phyloP scores from a whole-genome alignment of 2,329 filamentous ascomycete genomes.

The Ceratocystis ficicola region DNA sequence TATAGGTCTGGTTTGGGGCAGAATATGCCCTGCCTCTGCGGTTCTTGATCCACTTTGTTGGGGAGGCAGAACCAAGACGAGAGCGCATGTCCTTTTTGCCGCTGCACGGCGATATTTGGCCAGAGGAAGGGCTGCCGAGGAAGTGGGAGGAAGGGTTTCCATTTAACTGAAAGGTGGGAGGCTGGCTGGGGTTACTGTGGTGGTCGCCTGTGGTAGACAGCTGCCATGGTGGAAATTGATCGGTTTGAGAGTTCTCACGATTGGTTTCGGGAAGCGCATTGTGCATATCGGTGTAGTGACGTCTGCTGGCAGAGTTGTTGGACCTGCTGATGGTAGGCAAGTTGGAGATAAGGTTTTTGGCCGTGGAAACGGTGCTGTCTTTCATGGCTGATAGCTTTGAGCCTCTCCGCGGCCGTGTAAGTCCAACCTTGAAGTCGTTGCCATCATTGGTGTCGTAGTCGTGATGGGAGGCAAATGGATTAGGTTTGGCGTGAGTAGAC shows the following conservation, averaged over 20 bases:
- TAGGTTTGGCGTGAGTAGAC: neutral
- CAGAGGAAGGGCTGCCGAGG: neutral
- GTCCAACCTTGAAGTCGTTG: slow-evolving; percentile 51
- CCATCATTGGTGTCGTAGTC: slow-evolving; percentile 8
- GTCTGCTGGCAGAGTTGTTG: slow-evolving; percentile 9
- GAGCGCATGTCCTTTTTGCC: slow-evolving; percentile 6
- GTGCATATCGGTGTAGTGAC: slow-evolving; percentile 19
- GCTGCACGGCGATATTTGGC: neutral
- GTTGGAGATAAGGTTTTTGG: slow-evolving; percentile 20
- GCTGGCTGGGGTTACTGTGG: neutral
- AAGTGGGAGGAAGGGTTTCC: neutral
- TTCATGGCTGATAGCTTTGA: slow-evolving; percentile 64
- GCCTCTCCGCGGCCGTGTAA: slow-evolving; percentile 67
- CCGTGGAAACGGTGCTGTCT: slow-evolving; percentile 16
- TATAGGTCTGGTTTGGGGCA: slow-evolving; percentile 12
- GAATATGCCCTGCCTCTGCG: slow-evolving; percentile 16
- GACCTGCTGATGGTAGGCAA: slow-evolving; percentile 18
- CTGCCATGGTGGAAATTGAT: slow-evolving; percentile 14
- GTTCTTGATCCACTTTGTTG: slow-evolving; percentile 16
- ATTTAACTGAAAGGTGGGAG: slow-evolving; percentile 1
- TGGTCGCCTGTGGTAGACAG: neutral
- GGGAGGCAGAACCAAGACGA: slow-evolving; percentile 11
- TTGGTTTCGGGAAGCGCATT: slow-evolving; percentile 14
- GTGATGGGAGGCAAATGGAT: slow-evolving; percentile 16
- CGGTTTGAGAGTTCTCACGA: slow-evolving; percentile 1